Evolutionary conservation across 495 filamentous ascomycete species (phyloP), one percentile per base, ranked within the genome.

Genomic region (Aspergillus incahuasiensis): DNA sequence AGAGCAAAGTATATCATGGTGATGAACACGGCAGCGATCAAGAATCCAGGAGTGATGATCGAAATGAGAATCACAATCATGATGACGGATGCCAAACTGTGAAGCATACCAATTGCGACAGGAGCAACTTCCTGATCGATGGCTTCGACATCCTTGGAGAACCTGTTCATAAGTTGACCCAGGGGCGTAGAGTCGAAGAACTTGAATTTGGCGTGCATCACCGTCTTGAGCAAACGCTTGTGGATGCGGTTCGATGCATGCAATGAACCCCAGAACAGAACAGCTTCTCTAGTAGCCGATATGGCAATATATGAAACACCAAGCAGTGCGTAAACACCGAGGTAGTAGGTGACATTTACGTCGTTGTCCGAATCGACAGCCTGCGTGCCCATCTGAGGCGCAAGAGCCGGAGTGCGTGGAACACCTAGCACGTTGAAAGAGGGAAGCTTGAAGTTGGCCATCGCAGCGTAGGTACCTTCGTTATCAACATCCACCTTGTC

Each of bases 151-250:
- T 97, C 95, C 69, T 97, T 97, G 58, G 92, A 97, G 71, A 99
- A 99, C 35, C 95, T 81, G 69, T 99, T 99, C 88, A 97, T 97
- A 59, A 99, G 79, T 69, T 97, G 94, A 12, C 95, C 95, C 0
- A 97, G 82, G 6, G 95, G 95, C 2, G 95, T 99, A 1, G 90
- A 90, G 68, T 99, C 95, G 66, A 99, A 99, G 77, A 99, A 99
- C 59, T 88, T 88, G 74, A 97, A 95, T 64, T 89, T 90, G 15
- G 95, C 95, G 48, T 91, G 85, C 52, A 89, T 86, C 24, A 99
- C 81, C 4, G 88, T 74, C 21, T 82, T 78, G 69, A 97, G 85
- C 43, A 99, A 80, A 22, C 82, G 79, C 52, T 83, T 76, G 67
- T 99, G 95, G 12, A 99, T 83, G 62, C 82, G 85, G 77, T 83